Evolutionary conservation across 805 yeast genomes (phyloP), one percentile per base, ranked within the genome.

Genomic region (Wickerhamiella sorbophila): DNA sequence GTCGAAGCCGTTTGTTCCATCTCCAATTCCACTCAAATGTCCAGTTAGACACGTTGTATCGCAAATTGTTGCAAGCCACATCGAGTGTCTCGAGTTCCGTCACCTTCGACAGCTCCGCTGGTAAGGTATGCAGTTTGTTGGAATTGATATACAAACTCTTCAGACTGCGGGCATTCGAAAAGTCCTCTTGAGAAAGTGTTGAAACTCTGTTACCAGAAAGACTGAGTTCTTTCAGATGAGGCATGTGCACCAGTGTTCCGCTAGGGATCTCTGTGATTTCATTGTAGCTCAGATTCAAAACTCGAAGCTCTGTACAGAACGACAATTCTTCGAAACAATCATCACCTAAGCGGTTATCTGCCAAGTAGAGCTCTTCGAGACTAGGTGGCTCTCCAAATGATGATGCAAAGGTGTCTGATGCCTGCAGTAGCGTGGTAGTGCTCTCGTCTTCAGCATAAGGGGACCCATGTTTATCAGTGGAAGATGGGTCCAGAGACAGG

Each of bases 11-110:
- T 41, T 71, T 66, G 56, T 91, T 91, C 66, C 77, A 77, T 52
- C 80, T 77, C 98, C 98, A 91, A 61, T 85, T 91, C 96, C 97
- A 91, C 58, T 91, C 98, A 56, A 84, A 88, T 14, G 91, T 93
- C 72, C 86, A 83, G 59, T 91, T 91, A 3, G 91, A 80, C 43
- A 88, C 85, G 53, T 91, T 91, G 60, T 91, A 91, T 54, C 86
- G 82, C 60, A 91, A 66, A 46, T 77, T 79, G 58, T 91, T 91
- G 2, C 93, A 82, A 3, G 96, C 94, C 15, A 84, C 91, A 62
- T 91, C 99, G 31, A 91, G 68, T 8, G 77, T 79, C 26, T 71
- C 72, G 53, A 91, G 63, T 20, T 72, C 69, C 1, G 62, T 55
- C 36, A 86, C 68, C 44, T 77, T 77, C 6, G 88, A 75, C 38